These are phyloP conservation scores for Lactifluus volemus DNA, from an alignment of 768 basidiomycete species.

Conservation along the genomic window DNA sequence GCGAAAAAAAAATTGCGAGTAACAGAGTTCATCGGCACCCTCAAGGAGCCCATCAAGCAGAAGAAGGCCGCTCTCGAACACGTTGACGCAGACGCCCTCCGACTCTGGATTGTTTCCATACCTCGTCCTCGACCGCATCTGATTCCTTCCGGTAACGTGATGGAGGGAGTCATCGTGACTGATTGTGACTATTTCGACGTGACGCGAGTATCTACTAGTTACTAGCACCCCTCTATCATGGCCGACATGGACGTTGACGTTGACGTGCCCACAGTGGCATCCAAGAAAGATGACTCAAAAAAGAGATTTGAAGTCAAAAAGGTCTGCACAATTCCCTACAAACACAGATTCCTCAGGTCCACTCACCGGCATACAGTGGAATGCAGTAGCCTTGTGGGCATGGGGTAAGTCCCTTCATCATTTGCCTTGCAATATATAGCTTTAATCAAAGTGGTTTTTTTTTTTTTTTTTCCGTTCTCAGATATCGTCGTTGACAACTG, in stretches of 20 bases:
- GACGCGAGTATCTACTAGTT: no score
- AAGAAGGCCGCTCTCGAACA: no score
- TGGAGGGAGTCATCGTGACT: no score
- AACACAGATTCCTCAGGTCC: not conserved
- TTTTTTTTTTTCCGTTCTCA: conserved; percentile 30
- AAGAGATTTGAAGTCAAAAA: conserved; percentile 98
- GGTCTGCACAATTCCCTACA: conserved; percentile 37
- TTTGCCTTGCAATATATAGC: not conserved
- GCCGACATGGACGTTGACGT: conserved; percentile 76
- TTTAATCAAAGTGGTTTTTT: not conserved
- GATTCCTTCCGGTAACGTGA: no score
- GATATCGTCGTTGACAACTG: conserved; percentile 99
- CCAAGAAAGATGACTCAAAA: conserved; percentile 52
- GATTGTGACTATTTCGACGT: no score
- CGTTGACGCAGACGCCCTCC: no score
- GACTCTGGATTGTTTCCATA: no score
- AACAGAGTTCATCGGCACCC: no score
- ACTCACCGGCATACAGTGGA: conserved; percentile 61
- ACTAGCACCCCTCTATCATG: conserved; percentile 28
- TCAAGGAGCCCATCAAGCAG: no score
- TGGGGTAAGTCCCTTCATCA: conserved; percentile 58
- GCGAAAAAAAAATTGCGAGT: no score
- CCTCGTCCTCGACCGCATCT: no score
- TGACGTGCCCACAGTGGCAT: conserved; percentile 41
- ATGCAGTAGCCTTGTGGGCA: conserved; percentile 96